Percentiles rank a stretch among this genome's conserved stretches.
These are phyloP conservation scores for Paragyromitra xinjiangensis DNA, from an alignment of 495 filamentous ascomycete genomes.

Conservation along the genomic window DNA sequence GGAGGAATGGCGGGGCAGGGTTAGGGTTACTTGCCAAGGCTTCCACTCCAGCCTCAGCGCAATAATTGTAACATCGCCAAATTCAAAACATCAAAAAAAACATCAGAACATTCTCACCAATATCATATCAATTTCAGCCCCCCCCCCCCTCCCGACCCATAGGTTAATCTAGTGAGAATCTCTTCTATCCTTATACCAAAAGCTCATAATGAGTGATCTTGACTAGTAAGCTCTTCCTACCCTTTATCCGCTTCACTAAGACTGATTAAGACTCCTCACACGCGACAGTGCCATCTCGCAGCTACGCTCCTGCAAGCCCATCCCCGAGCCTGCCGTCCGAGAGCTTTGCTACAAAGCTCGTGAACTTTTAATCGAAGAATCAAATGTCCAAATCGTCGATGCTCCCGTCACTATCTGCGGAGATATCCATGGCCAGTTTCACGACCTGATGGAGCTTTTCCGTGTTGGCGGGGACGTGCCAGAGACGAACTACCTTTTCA, in stretches of 20 bases:
- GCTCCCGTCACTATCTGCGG: conserved; percentile 99
- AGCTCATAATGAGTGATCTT: conserved; percentile 78
- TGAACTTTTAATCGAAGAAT: conserved; percentile 96
- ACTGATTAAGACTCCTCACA: conserved; percentile 8
- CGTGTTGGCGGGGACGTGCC: conserved; percentile 93
- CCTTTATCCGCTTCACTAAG: background rate
- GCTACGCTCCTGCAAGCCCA: conserved; percentile 92
- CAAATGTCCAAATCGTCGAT: conserved; percentile 94
- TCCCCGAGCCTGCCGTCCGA: conserved; percentile 92
- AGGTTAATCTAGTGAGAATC: background rate
- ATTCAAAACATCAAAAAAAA: conserved; percentile 24
- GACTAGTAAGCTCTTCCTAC: conserved; percentile 69
- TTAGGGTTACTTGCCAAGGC: conserved; percentile 27
- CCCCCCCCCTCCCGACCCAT: background rate
- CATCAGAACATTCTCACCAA: background rate
- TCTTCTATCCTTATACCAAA: background rate
- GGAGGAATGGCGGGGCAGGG: conserved; percentile 26
- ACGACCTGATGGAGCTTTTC: conserved; percentile 98
- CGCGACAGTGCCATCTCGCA: conserved; percentile 82
- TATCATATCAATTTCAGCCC: background rate
- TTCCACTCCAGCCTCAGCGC: background rate
- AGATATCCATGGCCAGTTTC: conserved; percentile 98
- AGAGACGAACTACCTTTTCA: conserved; percentile 98
- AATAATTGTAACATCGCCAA: conserved; percentile 27
- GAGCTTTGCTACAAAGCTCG: conserved; percentile 98